These are phyloP conservation scores for Fusarium algeriense DNA, from an alignment of 2,329 filamentous ascomycete species.

Conservation along the genomic window DNA sequence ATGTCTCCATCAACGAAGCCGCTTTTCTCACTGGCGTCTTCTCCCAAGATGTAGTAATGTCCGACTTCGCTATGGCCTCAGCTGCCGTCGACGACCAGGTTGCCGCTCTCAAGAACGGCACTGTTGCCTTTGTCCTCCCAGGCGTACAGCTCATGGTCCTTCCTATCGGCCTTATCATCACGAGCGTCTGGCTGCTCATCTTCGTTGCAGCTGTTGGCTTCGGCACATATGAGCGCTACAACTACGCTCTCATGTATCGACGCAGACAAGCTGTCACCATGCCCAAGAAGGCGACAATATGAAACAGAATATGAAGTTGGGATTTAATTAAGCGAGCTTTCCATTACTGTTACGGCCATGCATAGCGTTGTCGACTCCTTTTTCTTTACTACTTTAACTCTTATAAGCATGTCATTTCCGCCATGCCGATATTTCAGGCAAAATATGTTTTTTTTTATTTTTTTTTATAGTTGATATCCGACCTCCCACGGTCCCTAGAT, in stretches of 20 bases:
- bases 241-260: constrained; percentile 73
- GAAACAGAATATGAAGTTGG: neutral
- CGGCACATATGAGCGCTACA: constrained; percentile 75
- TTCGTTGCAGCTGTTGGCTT: constrained; percentile 69
- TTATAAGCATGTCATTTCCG: constrained; percentile 38
- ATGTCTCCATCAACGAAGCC: constrained; percentile 77
- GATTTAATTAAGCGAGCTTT: constrained; percentile 27
- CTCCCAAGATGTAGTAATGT: constrained; percentile 67
- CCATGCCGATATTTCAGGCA: constrained; percentile 38
- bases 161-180: constrained; percentile 77
- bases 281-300: constrained; percentile 34
- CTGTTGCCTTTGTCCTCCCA: constrained; percentile 75
- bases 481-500: constrained; percentile 35
- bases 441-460: constrained; percentile 32
- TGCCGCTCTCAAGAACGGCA: constrained; percentile 61
- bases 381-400: constrained; percentile 26
- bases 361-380: constrained; percentile 37
- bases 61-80: constrained; percentile 62
- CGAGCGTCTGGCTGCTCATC: constrained; percentile 69
- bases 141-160: constrained; percentile 77
- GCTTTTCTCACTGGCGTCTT: constrained; percentile 79
- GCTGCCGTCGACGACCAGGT: constrained; percentile 63
- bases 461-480: constrained; percentile 44
- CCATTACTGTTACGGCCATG: constrained; percentile 33
- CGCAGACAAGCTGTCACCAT: constrained; percentile 48